phyloP scores from a whole-genome alignment of 352 stramenopile genomes.

The Salisapilia sapeloensis region DNA sequence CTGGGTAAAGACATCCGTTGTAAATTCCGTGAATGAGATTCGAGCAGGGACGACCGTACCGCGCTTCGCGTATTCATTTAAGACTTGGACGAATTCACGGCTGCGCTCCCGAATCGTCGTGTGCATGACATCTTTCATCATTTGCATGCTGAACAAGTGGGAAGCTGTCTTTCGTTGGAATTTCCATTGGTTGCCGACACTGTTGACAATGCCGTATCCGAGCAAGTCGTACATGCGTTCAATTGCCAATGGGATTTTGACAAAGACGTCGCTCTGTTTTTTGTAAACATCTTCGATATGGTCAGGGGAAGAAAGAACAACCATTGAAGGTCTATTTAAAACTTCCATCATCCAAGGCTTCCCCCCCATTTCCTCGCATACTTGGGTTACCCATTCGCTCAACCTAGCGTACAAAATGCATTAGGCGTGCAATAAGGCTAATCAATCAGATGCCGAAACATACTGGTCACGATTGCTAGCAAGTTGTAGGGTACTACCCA shows the following conservation, averaged over 20 bases:
- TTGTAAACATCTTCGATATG: constrained; percentile 30
- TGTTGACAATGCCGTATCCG: constrained; percentile 32
- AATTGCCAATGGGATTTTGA: constrained; percentile 18
- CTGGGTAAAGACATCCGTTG: too few species aligned
- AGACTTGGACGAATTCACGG: too few species aligned
- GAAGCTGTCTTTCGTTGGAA: constrained; percentile 63
- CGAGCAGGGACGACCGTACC: too few species aligned
- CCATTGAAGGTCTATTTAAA: constrained; percentile 9
- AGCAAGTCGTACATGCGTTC: constrained; percentile 31
- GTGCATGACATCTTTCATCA: constrained; percentile 26
- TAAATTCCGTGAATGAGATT: too few species aligned
- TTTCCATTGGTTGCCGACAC: constrained; percentile 25
- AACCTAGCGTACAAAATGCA: too few species aligned
- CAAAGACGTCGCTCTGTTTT: constrained; percentile 44
- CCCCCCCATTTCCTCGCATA: constrained; percentile 5
- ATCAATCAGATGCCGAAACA: too few species aligned
- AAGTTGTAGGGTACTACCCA: too few species aligned
- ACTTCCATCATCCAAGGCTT: constrained; percentile 19
- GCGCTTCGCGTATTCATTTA: too few species aligned
- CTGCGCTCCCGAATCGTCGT: constrained; percentile 12
- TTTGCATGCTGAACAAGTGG: constrained; percentile 63
- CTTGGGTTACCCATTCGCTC: constrained; percentile 12
- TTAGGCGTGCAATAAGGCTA: too few species aligned
- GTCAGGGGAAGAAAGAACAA: constrained; percentile 19
- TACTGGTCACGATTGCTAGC: too few species aligned